phyloP scores from a whole-genome alignment of 2,329 filamentous ascomycete genomes.

The Neoscytalidium dimidiatum region DNA sequence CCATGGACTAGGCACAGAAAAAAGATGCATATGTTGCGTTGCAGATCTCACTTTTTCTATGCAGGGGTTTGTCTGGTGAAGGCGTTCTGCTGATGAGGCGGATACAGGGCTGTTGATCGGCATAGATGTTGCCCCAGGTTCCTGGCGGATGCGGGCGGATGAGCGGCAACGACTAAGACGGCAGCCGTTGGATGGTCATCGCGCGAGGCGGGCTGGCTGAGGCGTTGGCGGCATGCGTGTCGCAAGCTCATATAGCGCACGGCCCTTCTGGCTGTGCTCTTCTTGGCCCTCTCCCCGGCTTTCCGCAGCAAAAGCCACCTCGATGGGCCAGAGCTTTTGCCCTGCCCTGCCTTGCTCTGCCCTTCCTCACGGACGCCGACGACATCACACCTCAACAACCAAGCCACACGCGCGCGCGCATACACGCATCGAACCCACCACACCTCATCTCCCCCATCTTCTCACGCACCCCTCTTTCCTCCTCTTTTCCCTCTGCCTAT shows the following conservation, averaged over 20 bases:
- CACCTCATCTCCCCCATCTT: neutral
- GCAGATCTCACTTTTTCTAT: neutral
- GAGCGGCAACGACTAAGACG: neutral
- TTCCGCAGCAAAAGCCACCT: neutral
- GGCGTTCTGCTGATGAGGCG: neutral
- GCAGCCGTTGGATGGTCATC: neutral
- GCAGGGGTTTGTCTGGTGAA: neutral
- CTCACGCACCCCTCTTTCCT: neutral
- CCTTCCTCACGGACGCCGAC: neutral
- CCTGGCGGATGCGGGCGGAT: neutral
- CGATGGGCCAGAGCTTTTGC: slow-evolving; percentile 6
- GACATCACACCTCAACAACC: neutral
- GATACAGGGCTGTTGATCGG: neutral
- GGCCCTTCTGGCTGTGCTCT: too few relatives aligned
- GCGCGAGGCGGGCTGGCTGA: neutral
- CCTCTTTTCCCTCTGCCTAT: too few relatives aligned
- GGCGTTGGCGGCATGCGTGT: neutral
- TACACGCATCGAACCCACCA: neutral
- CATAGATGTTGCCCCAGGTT: neutral
- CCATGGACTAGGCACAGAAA: neutral
- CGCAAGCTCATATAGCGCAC: slow-evolving; percentile 18
- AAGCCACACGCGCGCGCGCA: neutral
- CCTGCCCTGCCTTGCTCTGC: neutral
- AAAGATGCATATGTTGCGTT: slow-evolving; percentile 6
- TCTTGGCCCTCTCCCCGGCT: neutral